Percentiles rank a stretch among this genome's conserved stretches.
Evolutionary conservation across 495 filamentous ascomycete genomes (phyloP).

Genomic region (Darksidea phi): DNA sequence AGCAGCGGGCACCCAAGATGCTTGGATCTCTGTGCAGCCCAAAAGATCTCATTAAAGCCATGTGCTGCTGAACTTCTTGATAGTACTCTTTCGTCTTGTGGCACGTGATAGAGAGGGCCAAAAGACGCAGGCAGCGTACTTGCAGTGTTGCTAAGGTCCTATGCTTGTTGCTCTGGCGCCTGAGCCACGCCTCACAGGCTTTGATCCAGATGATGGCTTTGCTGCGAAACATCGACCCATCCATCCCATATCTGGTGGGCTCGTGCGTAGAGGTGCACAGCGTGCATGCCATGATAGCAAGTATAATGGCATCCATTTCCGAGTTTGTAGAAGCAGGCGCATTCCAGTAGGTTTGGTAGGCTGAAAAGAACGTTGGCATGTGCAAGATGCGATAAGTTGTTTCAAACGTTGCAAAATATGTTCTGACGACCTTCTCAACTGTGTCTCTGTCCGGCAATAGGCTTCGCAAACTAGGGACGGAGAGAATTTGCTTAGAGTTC

Average conservation of each 20-base stretch:
- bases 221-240: constrained; percentile 22
- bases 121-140: constrained; percentile 22
- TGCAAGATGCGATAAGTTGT: constrained; percentile 29
- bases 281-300: constrained; percentile 25
- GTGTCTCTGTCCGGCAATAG: constrained; percentile 15
- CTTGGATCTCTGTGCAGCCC: constrained; percentile 25
- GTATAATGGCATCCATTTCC: constrained; percentile 13
- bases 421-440: constrained; percentile 12
- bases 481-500: not conserved
- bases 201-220: constrained; percentile 28
- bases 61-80: constrained; percentile 16
- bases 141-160: constrained; percentile 22
- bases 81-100: constrained; percentile 32
- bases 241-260: constrained; percentile 7
- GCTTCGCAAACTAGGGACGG: constrained; percentile 6
- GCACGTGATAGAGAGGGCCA: constrained; percentile 17
- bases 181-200: constrained; percentile 28
- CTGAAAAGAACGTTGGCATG: constrained; percentile 17
- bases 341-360: constrained; percentile 17
- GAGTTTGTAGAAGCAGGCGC: not conserved
- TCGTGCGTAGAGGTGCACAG: constrained; percentile 27
- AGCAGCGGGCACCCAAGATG: constrained; percentile 11
- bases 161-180: constrained; percentile 30
- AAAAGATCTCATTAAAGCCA: constrained; percentile 19
- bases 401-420: constrained; percentile 28